These are phyloP conservation scores for Pseudonectria foliicola DNA, from an alignment of 2,329 filamentous ascomycete genomes.

Conservation along the genomic window DNA sequence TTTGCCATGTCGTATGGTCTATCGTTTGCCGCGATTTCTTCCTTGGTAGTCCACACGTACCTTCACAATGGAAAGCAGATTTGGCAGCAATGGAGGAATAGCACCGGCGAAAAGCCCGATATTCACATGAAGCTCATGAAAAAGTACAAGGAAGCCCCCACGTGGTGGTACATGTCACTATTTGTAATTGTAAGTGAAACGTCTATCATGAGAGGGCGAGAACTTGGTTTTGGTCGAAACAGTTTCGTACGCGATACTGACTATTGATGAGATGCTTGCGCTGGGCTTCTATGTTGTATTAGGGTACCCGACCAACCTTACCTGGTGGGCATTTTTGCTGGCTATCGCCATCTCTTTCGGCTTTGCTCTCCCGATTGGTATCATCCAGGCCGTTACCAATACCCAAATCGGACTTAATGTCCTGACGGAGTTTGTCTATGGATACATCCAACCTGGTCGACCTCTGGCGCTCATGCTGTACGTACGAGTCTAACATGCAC, in stretches of 20 bases:
- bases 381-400: constrained; percentile 63
- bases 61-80: constrained; percentile 62
- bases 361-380: constrained; percentile 61
- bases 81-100: constrained; percentile 54
- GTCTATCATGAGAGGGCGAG: too few species aligned
- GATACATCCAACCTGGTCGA: constrained; percentile 66
- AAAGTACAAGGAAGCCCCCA: constrained; percentile 55
- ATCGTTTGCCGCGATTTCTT: constrained; percentile 64
- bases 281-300: constrained; percentile 49
- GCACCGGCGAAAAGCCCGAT: constrained; percentile 53
- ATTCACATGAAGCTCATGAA: constrained; percentile 59
- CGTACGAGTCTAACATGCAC: constrained; percentile 9
- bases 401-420: constrained; percentile 69
- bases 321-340: constrained; percentile 67
- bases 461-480: constrained; percentile 69
- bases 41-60: constrained; percentile 60
- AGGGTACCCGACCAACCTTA: constrained; percentile 58
- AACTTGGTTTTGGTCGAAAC: too few species aligned
- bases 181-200: constrained; percentile 44
- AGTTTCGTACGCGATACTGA: constrained; percentile 3
- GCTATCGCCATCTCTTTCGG: constrained; percentile 56
- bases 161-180: constrained; percentile 56
- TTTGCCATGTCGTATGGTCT: constrained; percentile 65
- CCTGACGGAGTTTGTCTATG: constrained; percentile 65
- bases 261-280: constrained; percentile 38